Base-by-base conservation (phyloP, 768 basidiomycete genomes). In the Mrakia frigida region DNA sequence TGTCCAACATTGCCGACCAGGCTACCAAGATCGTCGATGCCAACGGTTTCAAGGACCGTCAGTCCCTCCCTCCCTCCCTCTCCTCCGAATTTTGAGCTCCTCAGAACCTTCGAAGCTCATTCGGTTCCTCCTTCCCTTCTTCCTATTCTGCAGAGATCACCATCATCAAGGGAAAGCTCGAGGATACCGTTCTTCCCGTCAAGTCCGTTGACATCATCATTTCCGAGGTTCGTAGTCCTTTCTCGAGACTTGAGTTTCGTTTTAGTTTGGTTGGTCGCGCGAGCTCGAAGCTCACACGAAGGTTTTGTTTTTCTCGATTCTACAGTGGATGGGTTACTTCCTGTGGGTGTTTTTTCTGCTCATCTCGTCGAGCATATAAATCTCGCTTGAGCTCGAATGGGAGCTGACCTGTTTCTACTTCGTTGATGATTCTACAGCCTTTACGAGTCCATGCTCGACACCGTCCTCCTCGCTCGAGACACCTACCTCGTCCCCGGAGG, bases 1-100 rank as follows among this genome's bases (percentile, higher is more conserved):
- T 99, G 97, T 97, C 94, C 76, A 99, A 99, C 86, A 99, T 99
- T 85, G 92, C 98, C 84, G 97, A 98, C 86, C 96, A 98, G 86
- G 97, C 97, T 3, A 89, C 91, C 86, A 96, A 93, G 85, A 99
- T 99, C 79, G 90, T 98, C 79, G 91, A 94, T 80, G 92, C 92
- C 23, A 99, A 99, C 80, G 95, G 95, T 69, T 98, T 98, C 87
- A 89, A 90, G 85, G 91, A 97, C 82, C 91, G 95, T 98, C 78
- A 79, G 93, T 86, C 28, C 59, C 53, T 39, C 31, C 50, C 60
- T 59, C 37, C 28, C 6, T 43, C 46, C 46, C 37, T 31, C 33
- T 59, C 21, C 31, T 50, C n/a, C 70, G 71, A 53, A 56, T 60
- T 70, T 70, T 70, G 69, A 70, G 69, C 41, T 31, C 69, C 11